Evolutionary conservation across 2,329 filamentous ascomycete genomes (phyloP).

Genomic region (Akanthomyces lecanii): DNA sequence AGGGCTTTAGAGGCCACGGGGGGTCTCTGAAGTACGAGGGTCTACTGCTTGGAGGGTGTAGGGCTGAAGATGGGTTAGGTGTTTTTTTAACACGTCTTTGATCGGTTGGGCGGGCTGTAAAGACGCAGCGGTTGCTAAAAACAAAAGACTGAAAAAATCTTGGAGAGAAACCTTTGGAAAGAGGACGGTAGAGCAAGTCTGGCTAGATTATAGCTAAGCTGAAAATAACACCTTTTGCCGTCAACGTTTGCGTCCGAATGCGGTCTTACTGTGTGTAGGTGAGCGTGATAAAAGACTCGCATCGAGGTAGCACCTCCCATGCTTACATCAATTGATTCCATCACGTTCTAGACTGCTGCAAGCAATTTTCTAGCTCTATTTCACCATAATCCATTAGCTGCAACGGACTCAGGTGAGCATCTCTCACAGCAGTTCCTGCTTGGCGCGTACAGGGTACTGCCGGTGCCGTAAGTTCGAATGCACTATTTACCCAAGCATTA

Average conservation of each 20-base stretch:
- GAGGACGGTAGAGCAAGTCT: neutral
- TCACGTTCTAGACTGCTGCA: too few relatives aligned
- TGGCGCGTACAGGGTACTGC: neutral
- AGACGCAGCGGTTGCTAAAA: neutral
- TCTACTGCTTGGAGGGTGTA: neutral
- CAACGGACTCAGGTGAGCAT: neutral
- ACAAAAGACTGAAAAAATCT: neutral
- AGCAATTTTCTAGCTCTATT: neutral
- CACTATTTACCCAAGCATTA: too few relatives aligned
- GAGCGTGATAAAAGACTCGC: too few relatives aligned
- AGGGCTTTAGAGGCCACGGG: neutral
- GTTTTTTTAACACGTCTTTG: neutral
- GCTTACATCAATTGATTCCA: too few relatives aligned
- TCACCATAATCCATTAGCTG: neutral
- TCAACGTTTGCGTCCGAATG: neutral
- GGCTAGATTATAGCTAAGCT: neutral
- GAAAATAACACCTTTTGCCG: neutral
- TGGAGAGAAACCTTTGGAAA: neutral
- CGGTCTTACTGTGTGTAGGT: too few relatives aligned
- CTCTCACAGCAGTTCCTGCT: neutral
- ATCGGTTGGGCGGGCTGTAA: neutral
- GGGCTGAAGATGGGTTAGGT: neutral
- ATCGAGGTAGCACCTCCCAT: too few relatives aligned
- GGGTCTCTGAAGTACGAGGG: constrained; percentile 1
- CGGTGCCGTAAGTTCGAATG: too few relatives aligned